These are phyloP conservation scores for Boletus barrowsii DNA, from an alignment of 768 basidiomycete genomes.

Conservation along the genomic window DNA sequence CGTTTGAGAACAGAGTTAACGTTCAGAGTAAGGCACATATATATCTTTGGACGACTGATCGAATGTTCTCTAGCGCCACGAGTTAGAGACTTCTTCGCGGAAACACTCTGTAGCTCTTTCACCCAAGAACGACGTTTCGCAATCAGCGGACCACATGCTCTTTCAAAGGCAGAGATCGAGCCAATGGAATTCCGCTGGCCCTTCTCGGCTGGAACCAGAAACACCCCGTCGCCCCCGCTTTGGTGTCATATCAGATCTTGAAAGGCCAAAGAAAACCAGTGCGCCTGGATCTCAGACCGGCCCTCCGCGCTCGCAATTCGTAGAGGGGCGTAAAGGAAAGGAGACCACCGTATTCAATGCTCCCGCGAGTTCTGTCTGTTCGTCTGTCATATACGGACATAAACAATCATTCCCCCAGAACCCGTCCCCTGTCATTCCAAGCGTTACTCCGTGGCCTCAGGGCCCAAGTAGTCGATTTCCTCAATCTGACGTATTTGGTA, in stretches of 20 bases:
- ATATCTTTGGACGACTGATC: slow-evolving; percentile 11
- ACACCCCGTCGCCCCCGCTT: slow-evolving; percentile 40
- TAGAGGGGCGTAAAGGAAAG: slow-evolving; percentile 17
- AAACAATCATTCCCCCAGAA: slow-evolving; percentile 2
- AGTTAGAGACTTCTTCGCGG: slow-evolving; percentile 54
- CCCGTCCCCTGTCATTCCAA: slow-evolving; percentile 19
- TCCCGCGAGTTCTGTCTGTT: slow-evolving; percentile 3
- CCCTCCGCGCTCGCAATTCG: slow-evolving; percentile 18
- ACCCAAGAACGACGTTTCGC: slow-evolving; percentile 42
- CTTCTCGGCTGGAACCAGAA: slow-evolving; percentile 30
- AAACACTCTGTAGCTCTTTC: slow-evolving; percentile 47
- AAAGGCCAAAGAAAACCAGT: slow-evolving; percentile 16
- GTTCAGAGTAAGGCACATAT: slow-evolving; percentile 54
- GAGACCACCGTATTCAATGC: slow-evolving; percentile 3
- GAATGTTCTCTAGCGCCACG: slow-evolving; percentile 53
- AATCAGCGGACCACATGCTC: slow-evolving; percentile 39
- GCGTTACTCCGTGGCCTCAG: slow-evolving; percentile 21
- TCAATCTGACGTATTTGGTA: slow-evolving; percentile 22
- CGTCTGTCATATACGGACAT: not conserved
- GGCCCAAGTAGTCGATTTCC: slow-evolving; percentile 2
- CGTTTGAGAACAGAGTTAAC: slow-evolving; percentile 63
- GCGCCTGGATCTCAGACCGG: slow-evolving; percentile 21
- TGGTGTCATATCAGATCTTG: slow-evolving; percentile 25
- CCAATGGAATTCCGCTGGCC: slow-evolving; percentile 23
- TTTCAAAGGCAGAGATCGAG: slow-evolving; percentile 40